A percentile compares a stretch with the other conserved stretches of the same genome.
Evolutionary conservation across 345 rosid species (phyloP).

Genomic region (Hibiscus mutabilis): DNA sequence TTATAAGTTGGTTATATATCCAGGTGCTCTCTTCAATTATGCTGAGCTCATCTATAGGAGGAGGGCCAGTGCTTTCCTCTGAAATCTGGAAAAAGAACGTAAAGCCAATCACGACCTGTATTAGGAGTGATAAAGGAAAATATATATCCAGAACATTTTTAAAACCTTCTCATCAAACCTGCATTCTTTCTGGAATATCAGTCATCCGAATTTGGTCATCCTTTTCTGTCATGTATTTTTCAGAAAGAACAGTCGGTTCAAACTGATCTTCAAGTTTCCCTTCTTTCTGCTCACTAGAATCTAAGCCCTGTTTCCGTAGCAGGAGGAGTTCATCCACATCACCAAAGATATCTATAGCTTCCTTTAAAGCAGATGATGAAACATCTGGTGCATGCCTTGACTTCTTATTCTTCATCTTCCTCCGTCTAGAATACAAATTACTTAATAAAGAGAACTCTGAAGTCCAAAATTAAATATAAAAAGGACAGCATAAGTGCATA

Average conservation of each 20-base stretch:
- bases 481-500: not conserved
- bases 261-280: conserved; percentile 87
- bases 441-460: conserved; percentile 2
- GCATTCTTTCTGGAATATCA: conserved; percentile 95
- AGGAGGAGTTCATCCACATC: conserved; percentile 74
- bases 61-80: conserved; percentile 72
- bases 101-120: not conserved
- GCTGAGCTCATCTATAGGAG: conserved; percentile 51
- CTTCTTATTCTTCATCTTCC: conserved; percentile 60
- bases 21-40: conserved; percentile 64
- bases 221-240: conserved; percentile 93
- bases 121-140: conserved; percentile 11
- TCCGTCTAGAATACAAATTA: conserved; percentile 41
- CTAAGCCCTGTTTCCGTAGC: conserved; percentile 65
- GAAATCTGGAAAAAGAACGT: conserved; percentile 40
- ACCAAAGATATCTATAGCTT: conserved; percentile 91
- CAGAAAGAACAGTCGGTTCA: conserved; percentile 82
- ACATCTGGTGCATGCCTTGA: conserved; percentile 72
- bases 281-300: conserved; percentile 59
- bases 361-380: conserved; percentile 64
- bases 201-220: conserved; percentile 72
- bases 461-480: not conserved
- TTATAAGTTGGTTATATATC: conserved; percentile 60
- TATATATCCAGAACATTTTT: not conserved
- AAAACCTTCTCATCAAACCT: conserved; percentile 38